Evolutionary conservation across 2,329 filamentous ascomycete species (phyloP), one percentile per base, ranked within the genome.

Genomic region (Aspergillus sclerotialis): DNA sequence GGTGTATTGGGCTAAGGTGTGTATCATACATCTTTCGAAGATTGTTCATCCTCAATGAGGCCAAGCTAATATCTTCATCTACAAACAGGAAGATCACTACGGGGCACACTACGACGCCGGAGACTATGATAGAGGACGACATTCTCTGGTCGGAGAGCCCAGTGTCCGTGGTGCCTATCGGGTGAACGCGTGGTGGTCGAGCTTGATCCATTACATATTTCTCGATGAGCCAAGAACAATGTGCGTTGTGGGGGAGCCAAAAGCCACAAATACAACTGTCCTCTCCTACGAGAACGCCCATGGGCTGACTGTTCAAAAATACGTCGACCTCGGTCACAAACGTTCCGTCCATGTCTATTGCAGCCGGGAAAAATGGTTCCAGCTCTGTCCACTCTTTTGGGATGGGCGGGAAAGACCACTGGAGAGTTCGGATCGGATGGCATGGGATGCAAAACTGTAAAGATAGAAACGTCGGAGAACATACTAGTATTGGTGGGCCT

Each of bases 211-310:
- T 46, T 78, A 75, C 53, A 68, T 70, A 48, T 77, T 77, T 56
- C 60, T 78, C 5, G 74, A 77, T 41, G 73, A 77, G 38, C 70
- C 72, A 15, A 68, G 74, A 5, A 77, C 73, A 0, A 64, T 56
- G 43, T 67, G 65, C 36, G 63, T 73, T 5, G 73, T 77, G 2
- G 66, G 64, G 3, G 84, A 90, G 64, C 84, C 84, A 21, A 82
- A 82, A 55, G 77, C 75, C 38, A 82, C 78, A 4, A 83, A 82
- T 49, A 72, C 68, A 17, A 82, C 77, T 0, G 78, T 88, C 10
- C 66, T 88, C 38, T 76, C 78, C 41, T 88, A 88, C 56, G 83
- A 89, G 48, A 73, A 84, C 35, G 76, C 80, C 32, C 80, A 85
- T 48, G 83, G 83, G 1, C 80, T 87, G 48, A 76, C 77, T 5